Percentiles rank a stretch among this genome's conserved stretches.
Evolutionary conservation across 1,139 yeast genomes (phyloP).

Genomic region (Kodamaea suecica): DNA sequence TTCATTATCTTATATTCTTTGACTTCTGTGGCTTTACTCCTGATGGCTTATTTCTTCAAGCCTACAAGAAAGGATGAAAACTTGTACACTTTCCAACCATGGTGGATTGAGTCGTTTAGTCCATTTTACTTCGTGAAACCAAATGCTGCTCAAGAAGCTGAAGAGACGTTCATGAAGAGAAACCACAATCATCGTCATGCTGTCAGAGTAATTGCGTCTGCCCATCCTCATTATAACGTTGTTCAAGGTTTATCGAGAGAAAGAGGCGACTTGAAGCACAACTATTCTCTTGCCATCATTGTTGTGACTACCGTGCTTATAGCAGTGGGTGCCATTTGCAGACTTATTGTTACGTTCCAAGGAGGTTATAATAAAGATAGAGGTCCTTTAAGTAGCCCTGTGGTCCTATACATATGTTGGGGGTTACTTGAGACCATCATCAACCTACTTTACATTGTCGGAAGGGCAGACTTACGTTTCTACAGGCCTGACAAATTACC

Average conservation of each 20-base stretch:
- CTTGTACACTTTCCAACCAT: conserved; percentile 44
- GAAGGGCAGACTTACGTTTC: conserved; percentile 46
- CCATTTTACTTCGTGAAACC: conserved; percentile 42
- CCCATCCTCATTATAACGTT: conserved; percentile 40
- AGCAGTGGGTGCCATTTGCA: conserved; percentile 30
- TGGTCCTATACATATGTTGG: conserved; percentile 39
- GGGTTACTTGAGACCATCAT: conserved; percentile 38
- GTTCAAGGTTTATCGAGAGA: conserved; percentile 42
- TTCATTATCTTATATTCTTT: conserved; percentile 34
- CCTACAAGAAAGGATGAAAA: conserved; percentile 43
- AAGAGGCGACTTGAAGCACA: conserved; percentile 40
- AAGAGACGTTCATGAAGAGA: conserved; percentile 42
- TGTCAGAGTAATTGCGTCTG: conserved; percentile 43
- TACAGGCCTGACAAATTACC: conserved; percentile 47
- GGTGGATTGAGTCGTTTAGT: conserved; percentile 46
- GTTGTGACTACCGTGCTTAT: conserved; percentile 33
- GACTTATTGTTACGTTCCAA: conserved; percentile 35
- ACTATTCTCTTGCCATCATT: conserved; percentile 32
- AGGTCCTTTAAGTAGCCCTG: conserved; percentile 23
- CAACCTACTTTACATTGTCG: conserved; percentile 36
- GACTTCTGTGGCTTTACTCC: conserved; percentile 35
- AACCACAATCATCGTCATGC: conserved; percentile 45
- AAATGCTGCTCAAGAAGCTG: conserved; percentile 40
- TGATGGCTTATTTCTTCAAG: conserved; percentile 39
- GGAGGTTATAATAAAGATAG: conserved; percentile 19